Percentiles rank a stretch among this genome's conserved stretches.
Conservation (phyloP, 2,329 filamentous ascomycete species). For the Alternaria alternata region DNA sequence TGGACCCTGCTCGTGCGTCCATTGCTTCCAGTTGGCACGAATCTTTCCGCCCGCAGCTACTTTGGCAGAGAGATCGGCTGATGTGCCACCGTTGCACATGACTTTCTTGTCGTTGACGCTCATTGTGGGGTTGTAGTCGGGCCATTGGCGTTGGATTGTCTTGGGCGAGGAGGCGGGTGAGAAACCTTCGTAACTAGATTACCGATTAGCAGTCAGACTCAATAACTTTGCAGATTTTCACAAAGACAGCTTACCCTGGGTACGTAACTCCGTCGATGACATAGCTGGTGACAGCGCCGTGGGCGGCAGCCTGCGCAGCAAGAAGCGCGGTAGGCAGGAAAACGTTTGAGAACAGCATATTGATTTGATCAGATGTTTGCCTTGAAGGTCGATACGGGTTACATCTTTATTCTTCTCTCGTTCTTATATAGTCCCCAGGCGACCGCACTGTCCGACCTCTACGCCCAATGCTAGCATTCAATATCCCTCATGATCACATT, state of each 20-base stretch:
- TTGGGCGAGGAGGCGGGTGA: slow-evolving; percentile 58
- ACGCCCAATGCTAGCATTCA: neutral
- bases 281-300: slow-evolving; percentile 49
- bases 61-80: slow-evolving; percentile 54
- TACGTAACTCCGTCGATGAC: slow-evolving; percentile 45
- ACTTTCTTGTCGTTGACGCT: slow-evolving; percentile 59
- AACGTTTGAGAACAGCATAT: slow-evolving; percentile 50
- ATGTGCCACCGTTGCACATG: slow-evolving; percentile 62
- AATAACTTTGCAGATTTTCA: slow-evolving; percentile 10
- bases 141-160: slow-evolving; percentile 67
- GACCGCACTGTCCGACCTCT: neutral
- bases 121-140: slow-evolving; percentile 64
- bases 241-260: slow-evolving; percentile 31
- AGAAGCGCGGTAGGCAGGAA: slow-evolving; percentile 45
- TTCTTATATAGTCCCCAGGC: slow-evolving; percentile 26
- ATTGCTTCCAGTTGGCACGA: slow-evolving; percentile 64
- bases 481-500: slow-evolving; percentile 24
- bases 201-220: slow-evolving; percentile 44
- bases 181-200: slow-evolving; percentile 62
- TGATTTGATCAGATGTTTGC: slow-evolving; percentile 2
- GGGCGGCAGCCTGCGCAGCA: slow-evolving; percentile 41
- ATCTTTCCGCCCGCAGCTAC: slow-evolving; percentile 61
- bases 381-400: neutral
- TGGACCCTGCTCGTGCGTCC: slow-evolving; percentile 67
- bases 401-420: neutral